Conservation (phyloP, 2,329 filamentous ascomycete genomes). For the Microcera coccophila region DNA sequence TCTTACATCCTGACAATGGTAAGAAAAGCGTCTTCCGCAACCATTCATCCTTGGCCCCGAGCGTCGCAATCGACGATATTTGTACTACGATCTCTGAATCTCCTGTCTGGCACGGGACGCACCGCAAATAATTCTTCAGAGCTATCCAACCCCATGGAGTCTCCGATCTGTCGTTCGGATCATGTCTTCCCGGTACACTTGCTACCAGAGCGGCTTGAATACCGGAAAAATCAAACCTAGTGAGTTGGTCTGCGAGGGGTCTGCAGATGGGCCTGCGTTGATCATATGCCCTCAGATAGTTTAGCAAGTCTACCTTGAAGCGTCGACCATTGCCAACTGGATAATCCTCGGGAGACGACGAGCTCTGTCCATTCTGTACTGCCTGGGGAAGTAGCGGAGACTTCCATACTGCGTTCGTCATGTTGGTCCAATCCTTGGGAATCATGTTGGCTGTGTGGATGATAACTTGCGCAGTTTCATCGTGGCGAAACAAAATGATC, state of each 20-base stretch:
- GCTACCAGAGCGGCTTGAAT: slow-evolving; percentile 71
- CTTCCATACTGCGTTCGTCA: slow-evolving; percentile 80
- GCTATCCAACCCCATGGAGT: slow-evolving; percentile 76
- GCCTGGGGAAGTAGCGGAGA: slow-evolving; percentile 64
- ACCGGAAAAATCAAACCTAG: slow-evolving; percentile 62
- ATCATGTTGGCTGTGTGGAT: slow-evolving; percentile 95
- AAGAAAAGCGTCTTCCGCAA: slow-evolving; percentile 61
- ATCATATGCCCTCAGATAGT: slow-evolving; percentile 70
- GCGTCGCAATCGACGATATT: slow-evolving; percentile 77
- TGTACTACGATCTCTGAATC: slow-evolving; percentile 55
- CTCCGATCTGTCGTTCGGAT: slow-evolving; percentile 40
- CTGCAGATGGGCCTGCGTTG: slow-evolving; percentile 49
- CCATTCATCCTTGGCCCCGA: slow-evolving; percentile 70
- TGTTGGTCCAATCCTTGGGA: slow-evolving; percentile 78
- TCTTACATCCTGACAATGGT: slow-evolving; percentile 37
- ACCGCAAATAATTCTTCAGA: slow-evolving; percentile 55
- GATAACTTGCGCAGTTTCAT: slow-evolving; percentile 71
- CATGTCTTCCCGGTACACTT: slow-evolving; percentile 69
- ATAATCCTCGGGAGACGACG: slow-evolving; percentile 6
- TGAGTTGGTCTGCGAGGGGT: slow-evolving; percentile 55
- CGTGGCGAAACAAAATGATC: slow-evolving; percentile 76
- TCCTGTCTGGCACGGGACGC: slow-evolving; percentile 44
- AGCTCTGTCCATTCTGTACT: slow-evolving; percentile 9
- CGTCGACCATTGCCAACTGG: slow-evolving; percentile 56
- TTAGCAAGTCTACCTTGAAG: slow-evolving; percentile 73